Evolutionary conservation across 2,329 filamentous ascomycete genomes (phyloP).

Genomic region (Stemphylium lycopersici): DNA sequence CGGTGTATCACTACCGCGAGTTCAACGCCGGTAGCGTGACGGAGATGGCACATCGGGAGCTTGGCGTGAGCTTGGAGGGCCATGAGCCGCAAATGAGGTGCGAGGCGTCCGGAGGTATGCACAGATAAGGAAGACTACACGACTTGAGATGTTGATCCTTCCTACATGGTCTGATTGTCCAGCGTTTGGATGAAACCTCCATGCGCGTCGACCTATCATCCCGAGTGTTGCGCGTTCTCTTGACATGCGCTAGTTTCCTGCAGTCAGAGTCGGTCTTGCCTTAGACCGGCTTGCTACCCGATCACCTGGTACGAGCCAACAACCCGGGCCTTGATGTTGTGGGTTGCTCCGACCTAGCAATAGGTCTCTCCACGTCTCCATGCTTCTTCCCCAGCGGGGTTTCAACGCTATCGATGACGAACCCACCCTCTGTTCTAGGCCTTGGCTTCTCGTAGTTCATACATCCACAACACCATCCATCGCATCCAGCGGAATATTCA

Average conservation of each 20-base stretch:
- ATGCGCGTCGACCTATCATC: not conserved
- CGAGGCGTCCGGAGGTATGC: not conserved
- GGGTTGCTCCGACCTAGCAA: not conserved
- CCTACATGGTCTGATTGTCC: not conserved
- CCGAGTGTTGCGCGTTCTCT: not conserved
- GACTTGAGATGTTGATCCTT: not conserved
- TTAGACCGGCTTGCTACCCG: not conserved
- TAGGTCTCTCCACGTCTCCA: slow-evolving; percentile 1
- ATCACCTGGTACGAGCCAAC: slow-evolving; percentile 1
- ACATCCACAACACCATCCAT: not conserved
- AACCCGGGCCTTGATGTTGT: not conserved
- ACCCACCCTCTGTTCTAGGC: not conserved
- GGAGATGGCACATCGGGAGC: not conserved
- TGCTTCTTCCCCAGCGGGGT: not conserved
- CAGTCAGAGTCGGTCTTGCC: not conserved
- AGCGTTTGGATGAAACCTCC: not conserved
- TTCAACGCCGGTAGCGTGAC: not conserved
- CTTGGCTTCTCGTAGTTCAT: not conserved
- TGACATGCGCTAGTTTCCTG: not conserved
- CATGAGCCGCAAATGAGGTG: not conserved
- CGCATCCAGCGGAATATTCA: too few relatives aligned
- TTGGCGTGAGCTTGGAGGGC: not conserved
- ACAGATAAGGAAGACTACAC: not conserved
- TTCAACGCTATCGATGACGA: not conserved
- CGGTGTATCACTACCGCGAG: not conserved